These are phyloP conservation scores for Aspergillus funiculosus DNA, from an alignment of 495 filamentous ascomycete genomes.

Conservation along the genomic window DNA sequence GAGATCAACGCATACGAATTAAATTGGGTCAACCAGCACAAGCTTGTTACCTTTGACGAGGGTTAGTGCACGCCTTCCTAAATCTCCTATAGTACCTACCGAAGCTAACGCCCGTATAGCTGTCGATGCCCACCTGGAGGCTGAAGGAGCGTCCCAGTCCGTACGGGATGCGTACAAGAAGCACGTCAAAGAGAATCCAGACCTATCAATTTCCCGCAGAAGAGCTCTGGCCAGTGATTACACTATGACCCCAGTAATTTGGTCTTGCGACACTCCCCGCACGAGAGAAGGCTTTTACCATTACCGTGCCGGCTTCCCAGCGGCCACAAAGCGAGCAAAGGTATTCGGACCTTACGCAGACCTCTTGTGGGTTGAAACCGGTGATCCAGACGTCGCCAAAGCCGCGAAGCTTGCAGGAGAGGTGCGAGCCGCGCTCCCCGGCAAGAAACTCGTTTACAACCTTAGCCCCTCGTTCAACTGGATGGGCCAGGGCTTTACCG, in stretches of 20 bases:
- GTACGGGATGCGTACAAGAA: conserved; percentile 61
- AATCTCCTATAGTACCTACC: neutral
- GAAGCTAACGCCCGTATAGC: conserved; percentile 42
- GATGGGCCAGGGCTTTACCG: conserved; percentile 88
- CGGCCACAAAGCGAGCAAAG: conserved; percentile 87
- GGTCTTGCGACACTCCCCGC: conserved; percentile 86
- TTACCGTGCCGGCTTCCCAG: conserved; percentile 78
- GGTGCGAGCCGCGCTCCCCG: conserved; percentile 58
- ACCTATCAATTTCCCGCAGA: conserved; percentile 71
- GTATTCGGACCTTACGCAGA: conserved; percentile 90
- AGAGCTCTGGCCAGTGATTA: conserved; percentile 61
- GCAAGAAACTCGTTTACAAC: conserved; percentile 94
- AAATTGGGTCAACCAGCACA: conserved; percentile 83
- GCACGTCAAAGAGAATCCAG: conserved; percentile 52
- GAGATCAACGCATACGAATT: conserved; percentile 85
- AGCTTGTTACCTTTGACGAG: conserved; percentile 88
- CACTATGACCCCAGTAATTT: conserved; percentile 63
- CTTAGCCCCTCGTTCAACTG: conserved; percentile 96
- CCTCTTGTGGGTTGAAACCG: conserved; percentile 95
- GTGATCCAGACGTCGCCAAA: conserved; percentile 73
- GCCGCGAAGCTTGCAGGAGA: conserved; percentile 67
- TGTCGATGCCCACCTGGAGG: conserved; percentile 65
- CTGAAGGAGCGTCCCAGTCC: conserved; percentile 52
- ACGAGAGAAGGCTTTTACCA: conserved; percentile 97
- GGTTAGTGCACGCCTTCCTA: conserved; percentile 33